Evolutionary conservation across 208 protist species (phyloP).

Genomic region (Kentomonas sorsogonicus): DNA sequence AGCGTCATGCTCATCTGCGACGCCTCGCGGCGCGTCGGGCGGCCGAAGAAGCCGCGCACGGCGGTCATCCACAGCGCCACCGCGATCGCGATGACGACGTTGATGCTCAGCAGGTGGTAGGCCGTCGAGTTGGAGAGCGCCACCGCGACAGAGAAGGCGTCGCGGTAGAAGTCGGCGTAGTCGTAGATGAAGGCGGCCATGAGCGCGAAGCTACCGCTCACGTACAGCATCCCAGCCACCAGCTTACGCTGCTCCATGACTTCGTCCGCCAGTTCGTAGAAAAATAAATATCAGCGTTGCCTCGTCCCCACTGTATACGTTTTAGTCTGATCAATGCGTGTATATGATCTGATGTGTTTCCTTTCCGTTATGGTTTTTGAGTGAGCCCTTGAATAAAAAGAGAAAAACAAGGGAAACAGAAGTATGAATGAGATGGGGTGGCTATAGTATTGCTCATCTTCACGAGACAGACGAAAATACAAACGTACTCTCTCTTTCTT

Average conservation of each 20-base stretch:
- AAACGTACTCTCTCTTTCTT: too few relatives aligned
- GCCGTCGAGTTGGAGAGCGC: constrained; percentile 57
- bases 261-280: too few relatives aligned
- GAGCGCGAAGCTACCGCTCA: constrained; percentile 38
- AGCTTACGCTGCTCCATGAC: constrained; percentile 13
- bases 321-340: too few relatives aligned
- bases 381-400: constrained; percentile 2
- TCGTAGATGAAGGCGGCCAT: constrained; percentile 38
- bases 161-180: constrained; percentile 50
- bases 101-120: constrained; percentile 50
- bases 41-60: constrained; percentile 60
- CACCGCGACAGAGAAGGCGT: constrained; percentile 58
- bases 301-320: too few relatives aligned
- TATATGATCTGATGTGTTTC: too few relatives aligned
- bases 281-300: too few relatives aligned
- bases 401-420: background rate
- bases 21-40: constrained; percentile 36
- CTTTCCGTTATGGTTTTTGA: too few relatives aligned
- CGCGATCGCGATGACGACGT: constrained; percentile 25
- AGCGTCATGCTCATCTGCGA: constrained; percentile 22
- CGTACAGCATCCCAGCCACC: constrained; percentile 38
- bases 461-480: too few relatives aligned
- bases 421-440: too few relatives aligned
- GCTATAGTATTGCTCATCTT: too few relatives aligned
- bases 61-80: constrained; percentile 36